Base-by-base conservation (phyloP, 768 basidiomycete species). In the Amyloporia xantha region DNA sequence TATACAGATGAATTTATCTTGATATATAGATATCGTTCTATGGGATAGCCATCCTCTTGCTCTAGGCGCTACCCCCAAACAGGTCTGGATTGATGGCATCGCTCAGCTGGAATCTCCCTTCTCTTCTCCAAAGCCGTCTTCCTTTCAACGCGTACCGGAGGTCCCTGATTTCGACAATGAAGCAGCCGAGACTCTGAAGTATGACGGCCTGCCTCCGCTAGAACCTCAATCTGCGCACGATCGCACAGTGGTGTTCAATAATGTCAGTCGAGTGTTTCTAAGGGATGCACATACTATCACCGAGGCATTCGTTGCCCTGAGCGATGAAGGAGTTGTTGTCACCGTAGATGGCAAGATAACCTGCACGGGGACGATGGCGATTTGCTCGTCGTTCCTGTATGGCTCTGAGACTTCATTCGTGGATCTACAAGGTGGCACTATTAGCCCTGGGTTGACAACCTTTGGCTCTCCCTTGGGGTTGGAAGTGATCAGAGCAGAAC, bases 31-130 rank as follows among this genome's bases (percentile, higher is more conserved):
- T 66, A 37, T 89, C 43, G 82, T 90, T 11, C 58, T 89, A 1
- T 86, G 84, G 83, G 84, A 86, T 56, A 79, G 77, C 33, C 87
- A 90, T 64, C 90, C 90, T 1, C 72, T 93, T 13, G 70, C 79
- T 1, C 70, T 92, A 9, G 86, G 86, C 19, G 86, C 88, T 19
- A 82, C 87, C 0, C 89, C 89, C 3, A 72, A 74, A 42, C 88
- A 91, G 68, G 86, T 89, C 6, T 90, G 75, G 66, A 88, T 92
- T 51, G 91, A 94, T 58, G 91, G 91, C 2, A 84, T 92, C 42
- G 60, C 84, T 0, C 91, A 94, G 57, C 57, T 85, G 2, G 58
- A 68, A 38, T 58, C 65, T 2, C 73, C 82, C 2, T 61, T 71
- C 54, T 62, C 75, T 15, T 61, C 73, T 33, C 40, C 65, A 42